Evolutionary conservation across 441 rosid species (phyloP), one percentile per base, ranked within the genome.

Genomic region (Corymbia citriodora): DNA sequence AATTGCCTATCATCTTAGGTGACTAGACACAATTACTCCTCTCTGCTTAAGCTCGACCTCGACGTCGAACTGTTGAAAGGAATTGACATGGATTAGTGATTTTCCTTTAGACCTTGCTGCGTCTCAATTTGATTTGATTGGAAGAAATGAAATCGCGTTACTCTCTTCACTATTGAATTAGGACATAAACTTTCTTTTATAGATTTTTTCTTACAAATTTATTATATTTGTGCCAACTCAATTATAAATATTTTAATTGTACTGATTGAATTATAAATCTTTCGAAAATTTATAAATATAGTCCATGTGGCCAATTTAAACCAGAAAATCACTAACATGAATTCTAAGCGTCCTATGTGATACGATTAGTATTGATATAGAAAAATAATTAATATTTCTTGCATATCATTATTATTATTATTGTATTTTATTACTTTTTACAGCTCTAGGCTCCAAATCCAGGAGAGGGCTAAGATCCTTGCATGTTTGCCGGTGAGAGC

Each of bases 401-500:
- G 45, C 45, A 40, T 59, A 59, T 59, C 10, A 9, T 57, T 57
- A 1, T 57, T 9, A 57, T 57, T 9, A 57, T 0, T 25, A 23
- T n/a, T n/a, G n/a, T 10, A 23, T 59, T 57, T 59, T 10, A 23
- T 10, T 57, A 23, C 25, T 59, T 59, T 59, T 10, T 59, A 59
- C 11, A 59, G 25, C n/a, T 59, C 0, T 2, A 0, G 25, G 65
- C 25, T 0, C 14, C 2, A 59, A 17, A 59, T 59, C 23, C 0
- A 23, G 0, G 29, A 59, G 29, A 4, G 29, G 29, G 10, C 10
- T 59, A 6, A 2, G 29, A 59, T 29, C 63, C 63, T 59, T 23
- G 5, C 14, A 4, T 59, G 65, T 59, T 59, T 23, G 65, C 5
- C 0, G 1, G 7, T 0, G 15, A 59, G 65, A 25, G 65, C 3